Conservation (phyloP, 164 flowering plant species). For the Houttuynia cordata region DNA sequence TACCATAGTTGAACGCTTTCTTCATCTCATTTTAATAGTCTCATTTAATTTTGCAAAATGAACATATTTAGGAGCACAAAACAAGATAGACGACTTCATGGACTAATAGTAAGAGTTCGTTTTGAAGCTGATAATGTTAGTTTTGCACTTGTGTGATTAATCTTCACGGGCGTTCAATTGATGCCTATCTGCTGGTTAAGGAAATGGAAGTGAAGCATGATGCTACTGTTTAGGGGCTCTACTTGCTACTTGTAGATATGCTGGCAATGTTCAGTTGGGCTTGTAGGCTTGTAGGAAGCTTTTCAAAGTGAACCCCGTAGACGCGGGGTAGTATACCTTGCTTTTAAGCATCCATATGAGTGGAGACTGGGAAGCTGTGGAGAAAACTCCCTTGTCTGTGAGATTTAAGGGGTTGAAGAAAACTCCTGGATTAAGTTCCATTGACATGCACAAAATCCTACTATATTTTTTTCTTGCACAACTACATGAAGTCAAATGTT, state of each 20-base stretch:
- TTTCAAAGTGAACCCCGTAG: conserved; percentile 22
- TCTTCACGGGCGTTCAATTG: conserved; percentile 28
- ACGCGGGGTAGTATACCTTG: conserved; percentile 25
- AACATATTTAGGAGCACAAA: no score
- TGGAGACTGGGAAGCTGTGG: conserved; percentile 25
- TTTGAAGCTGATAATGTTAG: conserved; percentile 20
- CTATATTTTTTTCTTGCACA: no score
- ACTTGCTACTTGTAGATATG: conserved; percentile 31
- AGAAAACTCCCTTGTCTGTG: conserved; percentile 13
- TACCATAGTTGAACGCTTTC: no score
- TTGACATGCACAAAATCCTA: conserved; percentile 21
- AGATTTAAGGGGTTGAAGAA: conserved; percentile 27
- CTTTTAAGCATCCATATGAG: conserved; percentile 25
- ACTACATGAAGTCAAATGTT: no score
- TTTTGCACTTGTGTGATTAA: conserved; percentile 33
- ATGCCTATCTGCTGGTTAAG: conserved; percentile 20
- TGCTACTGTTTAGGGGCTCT: conserved; percentile 20
- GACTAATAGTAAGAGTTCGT: conserved; percentile 19
- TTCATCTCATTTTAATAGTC: no score
- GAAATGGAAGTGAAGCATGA: conserved; percentile 23
- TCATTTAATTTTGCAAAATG: no score
- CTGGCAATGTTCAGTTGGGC: conserved; percentile 23
- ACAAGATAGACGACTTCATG: conserved; percentile 30
- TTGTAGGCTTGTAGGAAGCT: conserved; percentile 15
- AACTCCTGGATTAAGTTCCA: conserved; percentile 27